These are phyloP conservation scores for Penicillium mononematosum DNA, from an alignment of 495 filamentous ascomycete genomes.

Conservation along the genomic window DNA sequence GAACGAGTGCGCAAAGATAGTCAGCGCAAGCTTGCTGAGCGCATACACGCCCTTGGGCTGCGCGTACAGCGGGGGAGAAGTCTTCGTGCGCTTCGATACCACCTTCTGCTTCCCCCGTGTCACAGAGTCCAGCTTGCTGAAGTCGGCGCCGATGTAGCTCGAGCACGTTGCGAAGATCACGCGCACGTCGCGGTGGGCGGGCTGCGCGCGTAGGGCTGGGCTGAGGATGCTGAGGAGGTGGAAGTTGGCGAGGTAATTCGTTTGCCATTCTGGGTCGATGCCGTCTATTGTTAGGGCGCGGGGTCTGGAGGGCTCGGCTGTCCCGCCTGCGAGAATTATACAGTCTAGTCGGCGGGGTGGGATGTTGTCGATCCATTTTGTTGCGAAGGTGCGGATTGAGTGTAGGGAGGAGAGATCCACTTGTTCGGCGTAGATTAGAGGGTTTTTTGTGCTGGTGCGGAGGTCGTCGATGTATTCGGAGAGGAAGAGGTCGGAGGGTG, in stretches of 20 bases:
- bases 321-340: conserved; percentile 81
- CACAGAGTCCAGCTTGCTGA: conserved; percentile 49
- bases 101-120: conserved; percentile 25
- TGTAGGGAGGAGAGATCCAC: conserved; percentile 85
- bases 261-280: conserved; percentile 83
- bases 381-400: conserved; percentile 91
- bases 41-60: conserved; percentile 57
- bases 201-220: conserved; percentile 84
- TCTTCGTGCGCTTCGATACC: conserved; percentile 28
- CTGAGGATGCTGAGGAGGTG: conserved; percentile 87
- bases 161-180: conserved; percentile 85
- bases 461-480: conserved; percentile 91
- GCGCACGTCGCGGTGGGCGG: conserved; percentile 87
- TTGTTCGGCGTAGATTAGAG: conserved; percentile 91
- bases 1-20: conserved; percentile 81
- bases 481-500: conserved; percentile 79
- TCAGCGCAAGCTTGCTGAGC: conserved; percentile 84
- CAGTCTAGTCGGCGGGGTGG: conserved; percentile 91
- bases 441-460: conserved; percentile 73
- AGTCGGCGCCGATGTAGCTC: conserved; percentile 71
- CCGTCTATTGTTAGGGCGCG: conserved; percentile 66
- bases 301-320: conserved; percentile 57
- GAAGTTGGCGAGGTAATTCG: conserved; percentile 95
- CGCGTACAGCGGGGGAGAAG: conserved; percentile 10
- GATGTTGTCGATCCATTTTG: conserved; percentile 95